Evolutionary conservation across 225 moss, liverwort and hornwort genomes (phyloP), one percentile per base, ranked within the genome.

Genomic region (Neckera pumila): DNA sequence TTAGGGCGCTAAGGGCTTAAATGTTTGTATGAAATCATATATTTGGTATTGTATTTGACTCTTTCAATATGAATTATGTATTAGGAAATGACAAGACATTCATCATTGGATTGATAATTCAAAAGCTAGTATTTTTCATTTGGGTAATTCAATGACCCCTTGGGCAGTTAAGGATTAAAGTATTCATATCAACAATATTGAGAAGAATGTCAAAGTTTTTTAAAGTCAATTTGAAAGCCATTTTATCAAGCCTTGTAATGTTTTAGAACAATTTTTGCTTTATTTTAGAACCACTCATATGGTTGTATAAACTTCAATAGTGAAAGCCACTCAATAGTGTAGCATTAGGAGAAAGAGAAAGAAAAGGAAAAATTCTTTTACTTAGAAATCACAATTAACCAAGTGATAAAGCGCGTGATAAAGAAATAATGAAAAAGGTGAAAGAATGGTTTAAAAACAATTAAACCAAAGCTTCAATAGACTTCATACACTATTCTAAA

Each of bases 1-100:
- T 72, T 0, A 0, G 0, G 43, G 43, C 0, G 0, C 10, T 9
- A 9, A 17, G 3, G 5, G 15, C 0, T 15, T 26, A 17, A 47
- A 31, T 75, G 4, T 7, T 12, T 49, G 33, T 20, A 18, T 0
- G 2, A 45, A 28, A 17, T 1, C 30, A 30, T 45, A 7, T 30
- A 17, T 43, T 2, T 17, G 3, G 5, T 30, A 30, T 18, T 73
- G 7, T 45, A 30, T 73, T 30, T 73, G 9, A 45, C 1, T 42
- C 26, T 71, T 42, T 5, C 0, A 14, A 8, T 71, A 71, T 10
- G 1, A 71, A 42, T 71, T 14, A 8, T 23, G 8, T 14, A 40
- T 8, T 71, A 42, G 10, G 1, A 70, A 69, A 26, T 45, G 10
- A 45, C 30, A 73, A 17, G 3, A 73, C 30, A 17, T 18, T 0